Conservation (phyloP, 2,329 filamentous ascomycete genomes). For the Cryphonectria japonica region DNA sequence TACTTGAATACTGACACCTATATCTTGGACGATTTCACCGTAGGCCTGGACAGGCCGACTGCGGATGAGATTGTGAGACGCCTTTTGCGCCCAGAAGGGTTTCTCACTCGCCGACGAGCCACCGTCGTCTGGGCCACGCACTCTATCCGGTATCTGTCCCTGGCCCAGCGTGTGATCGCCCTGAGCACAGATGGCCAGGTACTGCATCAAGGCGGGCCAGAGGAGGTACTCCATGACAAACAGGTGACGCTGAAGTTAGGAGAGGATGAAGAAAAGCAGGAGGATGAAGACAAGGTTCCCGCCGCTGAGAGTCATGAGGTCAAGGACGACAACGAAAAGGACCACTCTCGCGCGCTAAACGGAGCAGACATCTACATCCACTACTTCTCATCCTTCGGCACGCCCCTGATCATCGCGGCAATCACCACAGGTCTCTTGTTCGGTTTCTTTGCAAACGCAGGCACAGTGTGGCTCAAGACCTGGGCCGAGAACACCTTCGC, state of each 20-base stretch:
- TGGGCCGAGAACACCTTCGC: conserved; percentile 29
- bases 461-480: conserved; percentile 28
- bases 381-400: conserved; percentile 23
- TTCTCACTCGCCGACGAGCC: conserved; percentile 37
- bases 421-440: conserved; percentile 8
- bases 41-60: conserved; percentile 22
- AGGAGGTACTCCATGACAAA: conserved; percentile 6
- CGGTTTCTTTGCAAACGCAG: conserved; percentile 17
- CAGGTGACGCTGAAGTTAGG: not conserved
- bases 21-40: conserved; percentile 23
- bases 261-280: not conserved
- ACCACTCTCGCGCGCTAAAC: conserved; percentile 10
- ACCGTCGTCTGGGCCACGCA: conserved; percentile 43
- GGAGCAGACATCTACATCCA: conserved; percentile 19
- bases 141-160: conserved; percentile 33
- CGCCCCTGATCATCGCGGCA: conserved; percentile 14
- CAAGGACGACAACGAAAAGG: conserved; percentile 6
- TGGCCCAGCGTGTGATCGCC: conserved; percentile 5
- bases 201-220: not conserved
- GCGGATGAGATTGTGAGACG: conserved; percentile 14
- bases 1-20: conserved; percentile 19
- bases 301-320: no score
- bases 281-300: not conserved
- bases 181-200: conserved; percentile 10
- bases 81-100: conserved; percentile 1